Conservation (phyloP, 2,329 filamentous ascomycete species). For the Chrysoporthe austroafricana region DNA sequence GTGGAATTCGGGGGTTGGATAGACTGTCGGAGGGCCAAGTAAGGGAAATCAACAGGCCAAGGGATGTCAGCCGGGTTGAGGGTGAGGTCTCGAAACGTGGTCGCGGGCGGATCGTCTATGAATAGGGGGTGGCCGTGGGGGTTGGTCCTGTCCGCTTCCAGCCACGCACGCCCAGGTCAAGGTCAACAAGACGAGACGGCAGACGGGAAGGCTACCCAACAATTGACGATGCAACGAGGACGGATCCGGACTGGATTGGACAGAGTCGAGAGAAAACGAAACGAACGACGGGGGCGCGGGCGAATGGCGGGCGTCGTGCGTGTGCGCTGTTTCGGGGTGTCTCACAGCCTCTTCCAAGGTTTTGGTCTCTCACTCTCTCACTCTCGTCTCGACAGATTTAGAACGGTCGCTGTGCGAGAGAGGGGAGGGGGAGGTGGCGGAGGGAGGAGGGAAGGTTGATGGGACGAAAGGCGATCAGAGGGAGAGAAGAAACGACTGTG, state of each 20-base stretch:
- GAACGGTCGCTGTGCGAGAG: background rate
- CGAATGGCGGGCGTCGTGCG: slow-evolving; percentile 14
- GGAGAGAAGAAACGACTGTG: slow-evolving; percentile 1
- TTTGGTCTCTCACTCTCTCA: background rate
- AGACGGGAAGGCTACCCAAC: background rate
- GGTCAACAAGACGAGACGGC: slow-evolving; percentile 7
- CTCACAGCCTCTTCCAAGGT: slow-evolving; percentile 8
- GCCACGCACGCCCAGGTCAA: slow-evolving; percentile 8
- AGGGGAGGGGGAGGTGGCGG: background rate
- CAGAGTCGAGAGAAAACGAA: slow-evolving; percentile 3
- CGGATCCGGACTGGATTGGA: slow-evolving; percentile 4
- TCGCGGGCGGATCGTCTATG: slow-evolving; percentile 11
- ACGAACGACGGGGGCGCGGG: slow-evolving; percentile 4
- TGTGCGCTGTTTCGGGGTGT: slow-evolving; percentile 14
- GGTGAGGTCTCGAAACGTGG: background rate
- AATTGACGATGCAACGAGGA: background rate
- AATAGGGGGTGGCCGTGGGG: slow-evolving; percentile 10
- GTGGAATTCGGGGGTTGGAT: slow-evolving; percentile 23
- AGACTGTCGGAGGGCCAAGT: slow-evolving; percentile 19
- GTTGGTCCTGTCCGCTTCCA: slow-evolving; percentile 6
- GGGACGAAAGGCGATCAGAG: slow-evolving; percentile 16
- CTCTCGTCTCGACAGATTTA: slow-evolving; percentile 12
- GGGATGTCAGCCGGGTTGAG: slow-evolving; percentile 14
- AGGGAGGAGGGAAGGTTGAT: background rate
- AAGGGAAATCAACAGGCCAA: slow-evolving; percentile 18